A percentile compares a stretch with the other conserved stretches of the same genome.
These are phyloP conservation scores for Gossypium sturtianum DNA, from an alignment of 345 rosid genomes.

Conservation along the genomic window DNA sequence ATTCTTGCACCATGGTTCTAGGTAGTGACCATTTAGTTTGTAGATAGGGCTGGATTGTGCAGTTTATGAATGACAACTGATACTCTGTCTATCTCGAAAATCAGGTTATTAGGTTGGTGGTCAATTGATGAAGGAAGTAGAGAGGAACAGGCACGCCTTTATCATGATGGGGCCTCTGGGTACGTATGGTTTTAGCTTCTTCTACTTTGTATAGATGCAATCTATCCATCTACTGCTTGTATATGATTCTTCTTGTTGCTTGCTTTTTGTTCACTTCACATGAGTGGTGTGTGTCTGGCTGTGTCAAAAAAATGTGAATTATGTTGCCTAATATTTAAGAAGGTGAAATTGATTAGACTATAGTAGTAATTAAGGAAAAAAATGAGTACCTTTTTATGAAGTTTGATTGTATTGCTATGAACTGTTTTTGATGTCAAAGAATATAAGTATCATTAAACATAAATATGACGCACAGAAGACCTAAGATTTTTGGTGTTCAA, in stretches of 20 bases:
- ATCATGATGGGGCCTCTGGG: conserved; percentile 69
- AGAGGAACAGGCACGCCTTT: conserved; percentile 89
- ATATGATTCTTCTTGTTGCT: neutral
- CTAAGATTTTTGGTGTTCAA: neutral
- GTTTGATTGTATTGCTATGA: neutral
- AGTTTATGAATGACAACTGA: neutral
- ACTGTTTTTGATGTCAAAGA: neutral
- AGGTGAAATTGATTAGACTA: neutral
- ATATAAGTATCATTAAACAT: neutral
- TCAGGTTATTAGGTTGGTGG: conserved; percentile 98
- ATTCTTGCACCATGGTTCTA: conserved; percentile 93
- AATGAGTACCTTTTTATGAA: neutral
- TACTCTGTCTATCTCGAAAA: conserved; percentile 5
- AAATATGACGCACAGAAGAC: neutral
- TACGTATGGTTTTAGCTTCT: conserved; percentile 26
- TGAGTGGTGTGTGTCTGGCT: neutral
- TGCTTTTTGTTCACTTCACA: neutral
- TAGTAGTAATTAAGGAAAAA: neutral
- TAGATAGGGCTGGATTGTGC: conserved; percentile 6
- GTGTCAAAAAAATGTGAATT: neutral
- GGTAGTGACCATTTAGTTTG: conserved; percentile 37
- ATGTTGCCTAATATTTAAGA: neutral
- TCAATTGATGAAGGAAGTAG: conserved; percentile 93
- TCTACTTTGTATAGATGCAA: neutral
- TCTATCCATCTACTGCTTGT: neutral